Evolutionary conservation across 129 eudicot genomes (phyloP).

Genomic region (Saussurea involucrata): DNA sequence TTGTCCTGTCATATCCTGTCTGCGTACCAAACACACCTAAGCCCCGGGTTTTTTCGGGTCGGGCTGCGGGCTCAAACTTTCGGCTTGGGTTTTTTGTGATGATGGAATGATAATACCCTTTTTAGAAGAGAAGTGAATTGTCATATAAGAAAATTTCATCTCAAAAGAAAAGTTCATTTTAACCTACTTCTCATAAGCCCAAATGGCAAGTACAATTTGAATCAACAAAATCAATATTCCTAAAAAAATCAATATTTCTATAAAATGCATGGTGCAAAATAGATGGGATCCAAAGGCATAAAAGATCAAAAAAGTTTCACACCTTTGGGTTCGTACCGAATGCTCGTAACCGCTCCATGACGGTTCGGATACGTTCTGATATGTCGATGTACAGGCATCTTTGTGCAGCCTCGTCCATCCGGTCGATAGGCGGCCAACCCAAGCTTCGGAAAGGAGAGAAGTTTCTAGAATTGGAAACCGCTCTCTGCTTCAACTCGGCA

Average conservation of each 20-base stretch:
- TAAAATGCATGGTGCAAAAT: background rate
- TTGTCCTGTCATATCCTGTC: too few relatives aligned
- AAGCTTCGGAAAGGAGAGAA: constrained; percentile 20
- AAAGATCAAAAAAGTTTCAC: background rate
- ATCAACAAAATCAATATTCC: background rate
- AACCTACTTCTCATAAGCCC: too few relatives aligned
- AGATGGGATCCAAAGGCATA: constrained; percentile 19
- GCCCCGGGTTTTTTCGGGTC: too few relatives aligned
- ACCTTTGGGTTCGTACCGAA: constrained; percentile 29
- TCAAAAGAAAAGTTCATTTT: background rate
- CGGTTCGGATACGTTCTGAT: constrained; percentile 62
- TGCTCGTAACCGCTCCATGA: constrained; percentile 67
- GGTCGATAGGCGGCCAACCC: constrained; percentile 76
- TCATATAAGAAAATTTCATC: background rate
- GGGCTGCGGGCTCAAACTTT: too few relatives aligned
- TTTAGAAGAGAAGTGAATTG: background rate
- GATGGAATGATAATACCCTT: background rate
- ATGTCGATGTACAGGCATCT: constrained; percentile 56
- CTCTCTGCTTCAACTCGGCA: constrained; percentile 57
- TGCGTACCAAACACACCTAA: too few relatives aligned
- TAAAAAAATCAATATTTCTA: background rate
- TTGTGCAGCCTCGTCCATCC: constrained; percentile 70
- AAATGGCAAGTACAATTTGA: background rate
- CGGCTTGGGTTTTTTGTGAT: too few relatives aligned
- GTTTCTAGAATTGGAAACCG: constrained; percentile 48